These are phyloP conservation scores for Ogataea ganodermae DNA, from an alignment of 805 yeast species.

Conservation along the genomic window DNA sequence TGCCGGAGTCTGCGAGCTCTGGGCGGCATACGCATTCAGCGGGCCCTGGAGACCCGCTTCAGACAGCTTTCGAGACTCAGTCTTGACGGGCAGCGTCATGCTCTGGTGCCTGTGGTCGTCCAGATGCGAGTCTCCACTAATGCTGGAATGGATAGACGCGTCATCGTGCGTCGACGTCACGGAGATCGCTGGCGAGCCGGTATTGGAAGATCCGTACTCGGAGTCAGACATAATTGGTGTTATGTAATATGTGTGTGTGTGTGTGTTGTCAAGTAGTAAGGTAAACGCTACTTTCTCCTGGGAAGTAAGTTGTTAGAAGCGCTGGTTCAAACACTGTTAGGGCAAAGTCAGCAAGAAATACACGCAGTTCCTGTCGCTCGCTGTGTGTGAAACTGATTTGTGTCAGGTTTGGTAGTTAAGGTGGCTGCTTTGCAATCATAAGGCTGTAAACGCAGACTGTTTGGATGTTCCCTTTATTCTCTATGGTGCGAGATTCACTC, in stretches of 20 bases:
- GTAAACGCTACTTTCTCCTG: background rate
- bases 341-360: background rate
- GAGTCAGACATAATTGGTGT: constrained; percentile 27
- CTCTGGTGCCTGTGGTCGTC: constrained; percentile 40
- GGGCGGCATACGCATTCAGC: background rate
- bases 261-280: background rate
- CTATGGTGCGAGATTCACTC: constrained; percentile 5
- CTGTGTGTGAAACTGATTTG: background rate
- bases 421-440: constrained; percentile 19
- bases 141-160: constrained; percentile 35
- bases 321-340: background rate
- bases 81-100: constrained; percentile 36
- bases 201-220: constrained; percentile 23
- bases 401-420: constrained; percentile 8
- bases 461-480: background rate
- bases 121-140: constrained; percentile 38
- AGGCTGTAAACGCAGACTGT: constrained; percentile 3
- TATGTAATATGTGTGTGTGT: background rate
- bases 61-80: constrained; percentile 24
- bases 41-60: constrained; percentile 4
- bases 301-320: background rate
- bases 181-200: constrained; percentile 31
- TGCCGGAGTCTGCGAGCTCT: background rate
- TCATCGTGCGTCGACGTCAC: constrained; percentile 34
- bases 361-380: background rate